These are phyloP conservation scores for Phylloporus arenicola DNA, from an alignment of 768 basidiomycete species.

Conservation along the genomic window DNA sequence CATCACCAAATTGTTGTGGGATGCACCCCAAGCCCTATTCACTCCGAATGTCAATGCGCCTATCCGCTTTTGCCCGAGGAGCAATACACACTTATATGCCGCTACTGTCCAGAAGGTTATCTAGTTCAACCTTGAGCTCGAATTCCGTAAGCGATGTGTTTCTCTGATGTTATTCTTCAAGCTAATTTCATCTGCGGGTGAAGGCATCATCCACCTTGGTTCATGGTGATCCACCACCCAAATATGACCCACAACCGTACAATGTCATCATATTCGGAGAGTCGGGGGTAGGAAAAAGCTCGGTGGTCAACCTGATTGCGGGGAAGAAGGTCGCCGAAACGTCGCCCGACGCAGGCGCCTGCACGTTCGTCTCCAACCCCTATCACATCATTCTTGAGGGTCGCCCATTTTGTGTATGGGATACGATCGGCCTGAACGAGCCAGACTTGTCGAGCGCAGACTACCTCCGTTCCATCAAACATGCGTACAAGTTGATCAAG, in stretches of 20 bases:
- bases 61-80: constrained; percentile 1
- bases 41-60: background rate
- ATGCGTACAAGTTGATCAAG: constrained; percentile 31
- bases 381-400: constrained; percentile 21
- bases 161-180: too few species aligned
- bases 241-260: constrained; percentile 11
- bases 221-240: constrained; percentile 6
- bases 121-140: background rate
- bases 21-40: background rate
- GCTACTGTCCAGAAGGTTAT: background rate
- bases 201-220: constrained; percentile 4
- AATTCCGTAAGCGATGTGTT: constrained; percentile 8
- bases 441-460: constrained; percentile 13
- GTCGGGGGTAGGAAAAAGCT: constrained; percentile 35
- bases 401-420: constrained; percentile 25
- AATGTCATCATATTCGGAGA: constrained; percentile 29
- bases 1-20: background rate
- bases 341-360: constrained; percentile 30
- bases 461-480: constrained; percentile 24
- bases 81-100: constrained; percentile 3
- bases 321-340: constrained; percentile 21
- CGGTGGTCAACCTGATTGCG: constrained; percentile 38
- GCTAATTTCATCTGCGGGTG: constrained; percentile 1
- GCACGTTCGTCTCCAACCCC: constrained; percentile 28
- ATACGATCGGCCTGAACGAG: constrained; percentile 31